Percentiles rank a stretch among this genome's conserved stretches.
These are phyloP conservation scores for Knoxia roxburghii DNA, from an alignment of 257 asterid genomes.

Conservation along the genomic window DNA sequence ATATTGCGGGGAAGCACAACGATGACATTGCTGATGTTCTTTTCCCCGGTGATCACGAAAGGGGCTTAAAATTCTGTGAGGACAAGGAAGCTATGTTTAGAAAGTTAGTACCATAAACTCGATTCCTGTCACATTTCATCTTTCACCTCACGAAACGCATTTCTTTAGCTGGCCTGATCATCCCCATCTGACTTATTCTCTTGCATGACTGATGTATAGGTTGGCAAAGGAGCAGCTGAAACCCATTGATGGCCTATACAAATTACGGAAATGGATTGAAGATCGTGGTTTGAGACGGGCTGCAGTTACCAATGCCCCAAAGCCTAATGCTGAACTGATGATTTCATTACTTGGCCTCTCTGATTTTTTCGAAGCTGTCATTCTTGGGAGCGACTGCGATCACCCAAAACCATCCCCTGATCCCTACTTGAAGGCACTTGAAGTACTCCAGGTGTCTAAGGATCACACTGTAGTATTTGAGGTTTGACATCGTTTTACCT, in stretches of 20 bases:
- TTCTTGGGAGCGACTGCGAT: conserved; percentile 82
- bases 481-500: conserved; percentile 37
- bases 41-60: conserved; percentile 77
- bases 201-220: conserved; percentile 36
- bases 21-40: conserved; percentile 63
- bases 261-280: conserved; percentile 75
- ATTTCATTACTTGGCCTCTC: conserved; percentile 77
- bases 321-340: conserved; percentile 76
- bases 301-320: conserved; percentile 95
- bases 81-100: conserved; percentile 89
- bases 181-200: conserved; percentile 2
- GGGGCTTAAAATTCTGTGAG: conserved; percentile 61
- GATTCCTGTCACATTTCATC: background rate
- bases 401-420: conserved; percentile 88
- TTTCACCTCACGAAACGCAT: background rate
- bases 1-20: conserved; percentile 85
- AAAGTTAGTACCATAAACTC: conserved; percentile 33
- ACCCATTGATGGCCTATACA: conserved; percentile 60
- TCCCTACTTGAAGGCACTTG: conserved; percentile 88
- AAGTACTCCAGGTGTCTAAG: conserved; percentile 68
- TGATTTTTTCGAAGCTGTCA: conserved; percentile 62
- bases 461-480: conserved; percentile 83
- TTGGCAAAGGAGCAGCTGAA: conserved; percentile 65
- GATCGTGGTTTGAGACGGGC: conserved; percentile 84
- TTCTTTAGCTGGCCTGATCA: background rate